Base-by-base conservation (phyloP, 768 basidiomycete species). In the Flagelloscypha sp. region DNA sequence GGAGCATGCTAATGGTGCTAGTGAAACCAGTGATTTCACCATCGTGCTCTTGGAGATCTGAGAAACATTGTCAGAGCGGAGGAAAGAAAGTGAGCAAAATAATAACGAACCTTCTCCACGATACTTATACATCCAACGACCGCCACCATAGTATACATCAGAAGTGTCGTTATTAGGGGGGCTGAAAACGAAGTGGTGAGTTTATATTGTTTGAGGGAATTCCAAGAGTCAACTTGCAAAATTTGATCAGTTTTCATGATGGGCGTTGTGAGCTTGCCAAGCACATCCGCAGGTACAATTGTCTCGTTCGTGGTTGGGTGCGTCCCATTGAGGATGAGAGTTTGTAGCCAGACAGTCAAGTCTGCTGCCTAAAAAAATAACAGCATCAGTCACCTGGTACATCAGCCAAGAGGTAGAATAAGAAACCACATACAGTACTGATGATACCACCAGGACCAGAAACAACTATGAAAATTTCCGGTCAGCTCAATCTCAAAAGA, bases 341-440 rank as follows among this genome's bases (percentile, higher is more conserved):
- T 46, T 35, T 53, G 53, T 7, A 59, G 44, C 55, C 55, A 59
- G n/a, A n/a, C n/a, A n/a, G n/a, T n/a, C n/a, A n/a, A n/a, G n/a
- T n/a, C n/a, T 12, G 43, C 48, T 12, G 53, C 52, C 56, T 58
- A 18, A 8, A 22, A 22, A 7, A 15, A 15, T 6, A 7, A 33
- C 16, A 6, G 22, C 27, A 16, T 10, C 8, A n/a, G 9, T 12
- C n/a, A n/a, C 42, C 16, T 13, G n/a, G n/a, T 24, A 16, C 6
- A 6, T 22, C 17, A 34, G 25, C 17, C 11, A 8, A 27, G 22
- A 12, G 33, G 6, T 4, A 11, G 24, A 33, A 16, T n/a, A 15
- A 36, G 10, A 33, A 27, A 53, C 57, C 35, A 52, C 48, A 30
- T 59, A 55, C 6, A 1, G 57, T 53, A 24, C 41, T 54, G 10